Conservation (phyloP, 2,329 filamentous ascomycete genomes). For the Colletotrichum sp. region DNA sequence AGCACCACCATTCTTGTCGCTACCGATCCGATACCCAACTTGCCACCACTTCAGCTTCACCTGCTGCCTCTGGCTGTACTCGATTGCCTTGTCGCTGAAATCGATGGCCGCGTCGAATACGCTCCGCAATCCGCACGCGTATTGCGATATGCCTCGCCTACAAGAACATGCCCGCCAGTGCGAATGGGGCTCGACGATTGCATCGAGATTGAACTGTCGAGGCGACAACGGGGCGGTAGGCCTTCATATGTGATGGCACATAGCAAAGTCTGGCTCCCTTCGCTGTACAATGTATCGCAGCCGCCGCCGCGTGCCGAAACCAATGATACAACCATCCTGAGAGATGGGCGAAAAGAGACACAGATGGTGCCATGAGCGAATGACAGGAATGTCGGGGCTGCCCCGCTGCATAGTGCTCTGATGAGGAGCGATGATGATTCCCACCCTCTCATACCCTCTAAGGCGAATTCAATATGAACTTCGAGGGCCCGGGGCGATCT, state of each 20-base stretch:
- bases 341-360: not conserved
- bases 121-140: not conserved
- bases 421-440: not conserved
- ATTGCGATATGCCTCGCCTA: not conserved
- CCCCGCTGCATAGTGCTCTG: not conserved
- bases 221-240: not conserved
- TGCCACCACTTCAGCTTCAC: not conserved
- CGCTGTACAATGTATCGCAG: not conserved
- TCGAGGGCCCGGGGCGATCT: not conserved
- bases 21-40: not conserved
- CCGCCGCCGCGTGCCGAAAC: not conserved
- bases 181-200: not conserved
- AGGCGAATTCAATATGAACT: not conserved
- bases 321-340: not conserved
- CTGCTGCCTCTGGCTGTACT: not conserved
- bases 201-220: not conserved
- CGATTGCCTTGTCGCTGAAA: not conserved
- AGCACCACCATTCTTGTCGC: not conserved
- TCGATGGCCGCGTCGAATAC: not conserved
- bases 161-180: not conserved
- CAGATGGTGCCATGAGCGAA: not conserved
- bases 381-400: not conserved
- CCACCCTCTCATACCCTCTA: not conserved
- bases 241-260: not conserved
- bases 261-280: not conserved